Evolutionary conservation across 768 basidiomycete genomes (phyloP), one percentile per base, ranked within the genome.

Genomic region (Neoboletus brunneissimus): DNA sequence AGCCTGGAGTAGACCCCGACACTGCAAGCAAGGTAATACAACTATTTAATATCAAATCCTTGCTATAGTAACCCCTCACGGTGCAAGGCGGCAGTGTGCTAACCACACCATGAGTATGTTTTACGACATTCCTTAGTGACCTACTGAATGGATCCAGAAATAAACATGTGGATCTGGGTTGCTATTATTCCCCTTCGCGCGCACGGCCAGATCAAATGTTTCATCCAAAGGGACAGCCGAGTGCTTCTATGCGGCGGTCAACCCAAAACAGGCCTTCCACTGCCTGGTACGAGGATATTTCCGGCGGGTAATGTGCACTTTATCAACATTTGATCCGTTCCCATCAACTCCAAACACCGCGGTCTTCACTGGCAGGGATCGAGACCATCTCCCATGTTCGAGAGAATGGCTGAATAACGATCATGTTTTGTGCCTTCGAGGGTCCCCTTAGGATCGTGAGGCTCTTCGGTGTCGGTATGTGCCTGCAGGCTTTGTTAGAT

Each of bases 151-250:
- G 86, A 79, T 88, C 20, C 60, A 72, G 43, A 75, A 81, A 57
- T 87, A 89, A 69, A 85, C 40, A 72, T 87, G 55, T 89, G n/a
- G n/a, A n/a, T 89, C 67, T 89, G 84, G 81, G 86, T 89, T 5
- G 86, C 85, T 0, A 81, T 84, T 2, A 25, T 25, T 5, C 25
- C 5, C 25, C 25, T 5, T 25, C 3, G 25, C 25, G 25, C 3
- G 25, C 25, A 25, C 25, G 25, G 25, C 25, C 25, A 25, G 2
- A 25, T 2, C 25, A 25, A n/a, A 25, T 25, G 25, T 25, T 25
- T 25, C 25, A 25, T 5, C 25, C 25, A 2, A 25, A 25, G 25
- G 25, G 25, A 25, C 5, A 25, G 25, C 25, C 25, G 25, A 25
- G 3, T 25, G 25, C 5, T 25, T 25, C 25, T 5, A 25, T 25